Percentiles rank a stretch among this genome's conserved stretches.
These are phyloP conservation scores for Tardiomyces depauwii DNA, from an alignment of 1,139 yeast genomes.

Conservation along the genomic window DNA sequence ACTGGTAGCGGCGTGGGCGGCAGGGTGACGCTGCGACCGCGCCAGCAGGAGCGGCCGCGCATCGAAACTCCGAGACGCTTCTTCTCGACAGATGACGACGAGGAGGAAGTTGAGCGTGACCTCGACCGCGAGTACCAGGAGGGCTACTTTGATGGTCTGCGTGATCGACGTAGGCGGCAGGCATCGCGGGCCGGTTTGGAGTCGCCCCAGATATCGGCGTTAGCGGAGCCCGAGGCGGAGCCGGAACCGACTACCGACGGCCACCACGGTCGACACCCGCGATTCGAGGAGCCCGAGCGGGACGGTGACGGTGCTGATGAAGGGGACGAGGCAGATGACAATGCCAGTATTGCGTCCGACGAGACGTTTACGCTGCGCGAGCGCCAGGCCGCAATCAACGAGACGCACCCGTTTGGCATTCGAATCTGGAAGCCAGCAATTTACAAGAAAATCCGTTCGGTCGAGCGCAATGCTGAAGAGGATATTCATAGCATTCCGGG, in stretches of 20 bases:
- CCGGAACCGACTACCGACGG: background rate
- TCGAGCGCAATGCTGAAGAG: conserved; percentile 81
- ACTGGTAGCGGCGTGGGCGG: background rate
- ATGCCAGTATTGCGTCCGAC: conserved; percentile 40
- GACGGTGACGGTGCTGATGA: conserved; percentile 21
- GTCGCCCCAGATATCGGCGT: background rate
- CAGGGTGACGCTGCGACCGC: background rate
- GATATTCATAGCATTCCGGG: conserved; percentile 78
- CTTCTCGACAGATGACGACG: conserved; percentile 71
- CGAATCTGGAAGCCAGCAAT: conserved; percentile 98
- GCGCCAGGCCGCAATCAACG: conserved; percentile 91
- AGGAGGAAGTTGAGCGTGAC: conserved; percentile 47
- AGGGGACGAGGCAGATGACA: conserved; percentile 27
- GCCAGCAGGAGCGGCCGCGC: background rate
- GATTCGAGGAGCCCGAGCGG: conserved; percentile 14
- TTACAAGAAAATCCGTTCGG: conserved; percentile 86
- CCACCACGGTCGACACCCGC: conserved; percentile 10
- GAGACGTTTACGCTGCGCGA: conserved; percentile 87
- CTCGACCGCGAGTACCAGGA: conserved; percentile 54
- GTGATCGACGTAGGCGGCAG: conserved; percentile 21
- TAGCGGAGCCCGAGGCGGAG: background rate
- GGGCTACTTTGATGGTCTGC: conserved; percentile 61
- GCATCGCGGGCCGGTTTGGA: background rate
- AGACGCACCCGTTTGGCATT: conserved; percentile 96
- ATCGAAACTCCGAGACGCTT: conserved; percentile 16